Base-by-base conservation (phyloP, 805 yeast genomes). In the Kodamaea kaohsiungensis region DNA sequence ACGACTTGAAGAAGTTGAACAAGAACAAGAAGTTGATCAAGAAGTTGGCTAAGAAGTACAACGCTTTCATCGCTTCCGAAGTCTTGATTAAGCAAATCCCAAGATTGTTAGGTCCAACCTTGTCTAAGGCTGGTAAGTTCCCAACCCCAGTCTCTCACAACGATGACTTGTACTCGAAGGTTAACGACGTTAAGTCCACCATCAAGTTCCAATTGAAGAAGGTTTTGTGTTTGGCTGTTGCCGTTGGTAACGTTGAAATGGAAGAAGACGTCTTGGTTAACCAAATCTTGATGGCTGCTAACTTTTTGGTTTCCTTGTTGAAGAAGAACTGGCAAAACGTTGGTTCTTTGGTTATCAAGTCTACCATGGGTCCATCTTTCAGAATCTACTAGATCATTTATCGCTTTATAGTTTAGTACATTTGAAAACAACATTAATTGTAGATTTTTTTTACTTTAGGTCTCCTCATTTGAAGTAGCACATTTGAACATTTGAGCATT, bases 311-410 rank as follows among this genome's bases (percentile, higher is more conserved):
- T 69, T 95, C 99, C 67, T 84, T 95, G 81, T 87, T 95, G 80
- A 95, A 95, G 97, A 95, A 95, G 93, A 91, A 95, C 97, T 95
- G 99, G 99, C 99, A 95, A 87, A 95, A 95, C 83, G 98, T 95
- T 77, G 99, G 99, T 73, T 95, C 99, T 75, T 84, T 95, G 80
- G 98, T 92, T 77, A 88, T 95, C 85, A 95, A 95, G 86, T 91
- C 97, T 63, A 86, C 98, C 81, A 95, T 95, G 99, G 99, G 99
- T 84, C 99, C 98, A 79, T 89, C 98, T 77, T 91, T 87, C 96
- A 92, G 98, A 89, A 87, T 95, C 79, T 95, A 95, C 95, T 95
- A 92, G 82, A 75, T 69, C 17, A 39, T 39, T 40, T 39, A 75
- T 69, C 17, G n/a, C n/a, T 40, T 39, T 48, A 56, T 42, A 49